Evolutionary conservation across 805 yeast species (phyloP).

Genomic region (Candida vartiovaarae): DNA sequence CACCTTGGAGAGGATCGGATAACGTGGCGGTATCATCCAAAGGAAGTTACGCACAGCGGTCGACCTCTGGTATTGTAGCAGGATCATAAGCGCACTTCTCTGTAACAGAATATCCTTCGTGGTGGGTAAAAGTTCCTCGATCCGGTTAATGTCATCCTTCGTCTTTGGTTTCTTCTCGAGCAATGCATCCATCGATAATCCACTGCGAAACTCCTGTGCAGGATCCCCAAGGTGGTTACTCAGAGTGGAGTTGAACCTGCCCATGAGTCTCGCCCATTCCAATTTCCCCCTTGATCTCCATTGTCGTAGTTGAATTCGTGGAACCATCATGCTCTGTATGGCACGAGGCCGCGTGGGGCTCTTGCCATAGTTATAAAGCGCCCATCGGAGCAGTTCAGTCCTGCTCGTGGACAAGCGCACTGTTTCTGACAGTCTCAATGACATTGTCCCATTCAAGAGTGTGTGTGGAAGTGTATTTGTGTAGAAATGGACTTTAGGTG

Average conservation of each 20-base stretch:
- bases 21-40: background rate
- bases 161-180: background rate
- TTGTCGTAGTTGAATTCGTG: background rate
- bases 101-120: background rate
- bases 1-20: background rate
- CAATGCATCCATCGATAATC: background rate
- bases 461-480: too few relatives aligned
- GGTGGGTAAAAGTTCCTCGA: background rate
- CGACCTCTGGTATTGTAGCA: background rate
- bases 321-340: constrained; percentile 1
- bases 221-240: background rate
- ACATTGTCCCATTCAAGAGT: background rate
- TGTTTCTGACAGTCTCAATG: background rate
- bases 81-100: background rate
- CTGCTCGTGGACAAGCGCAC: background rate
- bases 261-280: background rate
- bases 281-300: background rate
- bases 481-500: too few relatives aligned
- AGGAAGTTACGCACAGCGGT: background rate
- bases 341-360: background rate
- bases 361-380: background rate
- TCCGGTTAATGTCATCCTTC: background rate
- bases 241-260: background rate
- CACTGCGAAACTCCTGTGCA: too few relatives aligned
- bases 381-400: constrained; percentile 1